Evolutionary conservation across 1,284 basidiomycete species (phyloP).

Genomic region (Sphagnurus paluster): DNA sequence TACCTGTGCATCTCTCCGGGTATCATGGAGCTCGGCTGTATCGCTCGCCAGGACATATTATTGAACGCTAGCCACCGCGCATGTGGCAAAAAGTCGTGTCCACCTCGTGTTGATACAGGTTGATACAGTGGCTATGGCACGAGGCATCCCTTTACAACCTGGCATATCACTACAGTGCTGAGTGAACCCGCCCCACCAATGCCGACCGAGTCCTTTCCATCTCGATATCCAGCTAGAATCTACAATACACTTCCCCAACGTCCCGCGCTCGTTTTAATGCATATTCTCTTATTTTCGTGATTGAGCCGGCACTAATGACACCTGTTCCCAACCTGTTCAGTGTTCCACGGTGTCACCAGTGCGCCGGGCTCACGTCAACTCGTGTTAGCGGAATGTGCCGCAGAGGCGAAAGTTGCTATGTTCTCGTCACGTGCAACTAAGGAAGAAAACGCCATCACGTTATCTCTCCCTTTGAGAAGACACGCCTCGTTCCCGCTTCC

Average conservation of each 20-base stretch:
- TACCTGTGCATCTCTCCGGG: not conserved
- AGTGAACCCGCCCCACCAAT: no score
- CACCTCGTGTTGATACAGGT: constrained; percentile 9
- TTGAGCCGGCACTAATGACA: no score
- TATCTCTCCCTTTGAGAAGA: constrained; percentile 14
- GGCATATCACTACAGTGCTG: not conserved
- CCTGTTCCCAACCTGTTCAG: no score
- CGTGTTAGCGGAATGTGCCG: constrained; percentile 35
- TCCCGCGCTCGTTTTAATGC: no score
- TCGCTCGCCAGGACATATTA: not conserved
- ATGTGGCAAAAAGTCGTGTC: constrained; percentile 3
- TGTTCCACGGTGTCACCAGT: not conserved
- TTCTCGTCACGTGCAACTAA: constrained; percentile 29
- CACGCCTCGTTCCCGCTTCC: constrained; percentile 18
- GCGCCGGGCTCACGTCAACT: constrained; percentile 17
- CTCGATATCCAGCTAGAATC: no score
- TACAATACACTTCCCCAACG: no score
- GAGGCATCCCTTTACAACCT: not conserved
- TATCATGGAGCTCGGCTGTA: constrained; percentile 2
- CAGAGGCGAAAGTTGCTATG: constrained; percentile 28
- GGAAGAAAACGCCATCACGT: constrained; percentile 6
- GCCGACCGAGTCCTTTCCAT: no score
- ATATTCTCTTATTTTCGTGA: no score
- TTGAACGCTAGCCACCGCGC: not conserved
- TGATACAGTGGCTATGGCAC: constrained; percentile 4